These are phyloP conservation scores for Skeletonema marinoi DNA, from an alignment of 108 stramenopile species.

Conservation along the genomic window DNA sequence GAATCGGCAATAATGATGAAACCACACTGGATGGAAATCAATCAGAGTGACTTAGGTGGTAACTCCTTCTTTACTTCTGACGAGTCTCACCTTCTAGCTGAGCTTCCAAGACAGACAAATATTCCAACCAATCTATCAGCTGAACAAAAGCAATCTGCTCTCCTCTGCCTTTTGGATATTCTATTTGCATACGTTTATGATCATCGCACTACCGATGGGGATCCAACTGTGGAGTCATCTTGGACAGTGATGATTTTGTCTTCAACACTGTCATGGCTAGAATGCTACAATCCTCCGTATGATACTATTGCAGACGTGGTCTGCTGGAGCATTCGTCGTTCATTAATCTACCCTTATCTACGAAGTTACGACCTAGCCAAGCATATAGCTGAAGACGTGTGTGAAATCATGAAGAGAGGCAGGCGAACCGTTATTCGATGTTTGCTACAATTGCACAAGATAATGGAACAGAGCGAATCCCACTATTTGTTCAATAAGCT, in stretches of 20 bases:
- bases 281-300: conserved; percentile 52
- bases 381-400: conserved; percentile 51
- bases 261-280: conserved; percentile 84
- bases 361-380: conserved; percentile 64
- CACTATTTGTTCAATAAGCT: conserved; percentile 93
- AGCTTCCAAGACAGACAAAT: conserved; percentile 53
- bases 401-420: conserved; percentile 56
- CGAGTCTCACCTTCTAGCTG: conserved; percentile 67
- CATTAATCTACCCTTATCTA: conserved; percentile 90
- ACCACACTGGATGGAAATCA: conserved; percentile 67
- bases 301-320: conserved; percentile 42
- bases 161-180: conserved; percentile 73
- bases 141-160: conserved; percentile 31
- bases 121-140: conserved; percentile 2
- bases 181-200: conserved; percentile 91
- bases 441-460: conserved; percentile 71
- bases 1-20: conserved; percentile 65
- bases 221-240: conserved; percentile 90
- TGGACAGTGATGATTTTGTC: conserved; percentile 90
- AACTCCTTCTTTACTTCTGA: conserved; percentile 54
- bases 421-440: conserved; percentile 70
- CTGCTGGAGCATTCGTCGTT: conserved; percentile 64
- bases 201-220: conserved; percentile 88
- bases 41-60: not conserved
- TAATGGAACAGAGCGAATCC: conserved; percentile 85